phyloP scores from a whole-genome alignment of 75 land plant species.

The Cupressus sempervirens region DNA sequence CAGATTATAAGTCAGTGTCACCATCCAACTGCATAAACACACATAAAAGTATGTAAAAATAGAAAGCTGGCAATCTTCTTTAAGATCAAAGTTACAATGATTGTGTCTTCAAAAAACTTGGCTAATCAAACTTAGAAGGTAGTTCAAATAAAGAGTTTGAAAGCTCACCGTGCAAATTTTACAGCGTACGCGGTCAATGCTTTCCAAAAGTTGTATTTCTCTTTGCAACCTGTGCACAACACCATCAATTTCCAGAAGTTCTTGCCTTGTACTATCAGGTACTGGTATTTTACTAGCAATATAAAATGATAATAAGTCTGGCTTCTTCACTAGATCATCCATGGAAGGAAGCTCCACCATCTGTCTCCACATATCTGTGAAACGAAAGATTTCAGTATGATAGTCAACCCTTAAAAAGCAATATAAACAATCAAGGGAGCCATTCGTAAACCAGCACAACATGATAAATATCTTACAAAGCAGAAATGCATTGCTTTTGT shows the following conservation, averaged over 20 bases:
- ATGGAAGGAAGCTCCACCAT: constrained; percentile 69
- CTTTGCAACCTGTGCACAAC: constrained; percentile 72
- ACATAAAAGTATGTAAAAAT: background rate
- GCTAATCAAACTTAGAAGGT: background rate
- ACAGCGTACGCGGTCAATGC: constrained; percentile 69
- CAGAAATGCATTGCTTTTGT: background rate
- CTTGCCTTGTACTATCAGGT: constrained; percentile 80
- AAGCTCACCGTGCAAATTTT: constrained; percentile 68
- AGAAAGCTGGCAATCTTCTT: background rate
- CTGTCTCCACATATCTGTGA: constrained; percentile 85
- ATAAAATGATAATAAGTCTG: constrained; percentile 75
- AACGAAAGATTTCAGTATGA: background rate
- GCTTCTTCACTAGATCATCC: constrained; percentile 64
- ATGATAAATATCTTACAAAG: background rate
- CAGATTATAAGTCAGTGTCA: background rate
- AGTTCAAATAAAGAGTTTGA: background rate
- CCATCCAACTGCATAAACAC: background rate
- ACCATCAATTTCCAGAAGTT: constrained; percentile 87
- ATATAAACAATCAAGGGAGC: background rate
- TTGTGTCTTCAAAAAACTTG: background rate
- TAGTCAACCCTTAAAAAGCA: background rate
- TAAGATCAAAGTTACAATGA: background rate
- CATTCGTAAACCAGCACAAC: background rate
- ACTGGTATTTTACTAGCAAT: constrained; percentile 92
- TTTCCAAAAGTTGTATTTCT: constrained; percentile 83